phyloP scores from a whole-genome alignment of 73 alveolate species.

The Paramecium sonneborni region DNA sequence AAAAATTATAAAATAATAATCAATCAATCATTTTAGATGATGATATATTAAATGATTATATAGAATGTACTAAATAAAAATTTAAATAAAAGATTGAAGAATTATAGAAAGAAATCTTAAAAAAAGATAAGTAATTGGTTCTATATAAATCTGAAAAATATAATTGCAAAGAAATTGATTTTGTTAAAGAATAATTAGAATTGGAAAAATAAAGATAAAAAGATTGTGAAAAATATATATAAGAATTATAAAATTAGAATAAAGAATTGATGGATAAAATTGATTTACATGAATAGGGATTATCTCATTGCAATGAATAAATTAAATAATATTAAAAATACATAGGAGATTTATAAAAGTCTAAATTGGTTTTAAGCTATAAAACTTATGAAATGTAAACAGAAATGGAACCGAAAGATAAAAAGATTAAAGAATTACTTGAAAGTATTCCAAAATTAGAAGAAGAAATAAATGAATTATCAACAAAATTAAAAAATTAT shows the following conservation, averaged over 20 bases:
- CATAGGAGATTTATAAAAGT: neutral
- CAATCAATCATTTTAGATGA: neutral
- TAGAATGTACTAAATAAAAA: neutral
- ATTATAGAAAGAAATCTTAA: neutral
- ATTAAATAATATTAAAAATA: neutral
- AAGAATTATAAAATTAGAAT: neutral
- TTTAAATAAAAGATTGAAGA: neutral
- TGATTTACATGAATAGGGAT: neutral
- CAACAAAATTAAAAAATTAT: neutral
- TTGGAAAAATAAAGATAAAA: neutral
- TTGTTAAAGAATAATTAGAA: neutral
- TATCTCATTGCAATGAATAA: neutral
- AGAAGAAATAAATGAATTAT: neutral
- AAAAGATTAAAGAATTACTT: neutral
- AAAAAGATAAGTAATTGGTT: neutral
- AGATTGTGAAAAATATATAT: neutral
- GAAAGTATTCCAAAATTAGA: neutral
- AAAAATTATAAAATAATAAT: neutral
- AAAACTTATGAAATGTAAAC: neutral
- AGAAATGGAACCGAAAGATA: slow-evolving; percentile 9
- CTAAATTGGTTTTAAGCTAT: neutral
- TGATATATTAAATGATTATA: neutral
- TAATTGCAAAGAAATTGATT: neutral
- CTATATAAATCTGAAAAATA: neutral
- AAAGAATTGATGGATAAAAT: neutral